Evolutionary conservation across 2,329 filamentous ascomycete genomes (phyloP).

Genomic region (Phialemoniopsis sp.): DNA sequence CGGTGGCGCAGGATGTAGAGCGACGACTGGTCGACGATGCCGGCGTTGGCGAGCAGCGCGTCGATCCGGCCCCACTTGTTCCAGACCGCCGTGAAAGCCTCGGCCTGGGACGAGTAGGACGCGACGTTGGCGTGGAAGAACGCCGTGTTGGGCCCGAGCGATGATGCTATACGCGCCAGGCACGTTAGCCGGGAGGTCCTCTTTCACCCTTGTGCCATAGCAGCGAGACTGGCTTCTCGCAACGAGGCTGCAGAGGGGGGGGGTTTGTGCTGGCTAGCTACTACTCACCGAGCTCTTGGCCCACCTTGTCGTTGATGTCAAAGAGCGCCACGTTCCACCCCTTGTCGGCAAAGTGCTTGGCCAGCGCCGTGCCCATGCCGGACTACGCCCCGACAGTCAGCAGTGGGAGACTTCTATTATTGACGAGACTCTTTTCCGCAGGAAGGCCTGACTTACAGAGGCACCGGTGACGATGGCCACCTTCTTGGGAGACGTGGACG

Average conservation of each 20-base stretch:
- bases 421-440: too few relatives aligned
- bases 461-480: slow-evolving; percentile 9
- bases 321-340: slow-evolving; percentile 5
- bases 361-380: slow-evolving; percentile 7
- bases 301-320: slow-evolving; percentile 5
- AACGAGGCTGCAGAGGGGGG: too few relatives aligned
- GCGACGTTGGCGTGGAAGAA: slow-evolving; percentile 39
- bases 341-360: slow-evolving; percentile 1
- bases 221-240: too few relatives aligned
- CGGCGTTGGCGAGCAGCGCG: slow-evolving; percentile 44
- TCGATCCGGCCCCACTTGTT: slow-evolving; percentile 40
- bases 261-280: too few relatives aligned
- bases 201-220: too few relatives aligned
- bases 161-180: too few relatives aligned
- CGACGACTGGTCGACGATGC: slow-evolving; percentile 39
- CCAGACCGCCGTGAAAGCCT: slow-evolving; percentile 36
- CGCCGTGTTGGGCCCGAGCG: slow-evolving; percentile 16
- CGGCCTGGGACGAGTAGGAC: slow-evolving; percentile 38
- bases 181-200: too few relatives aligned
- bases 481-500: not conserved
- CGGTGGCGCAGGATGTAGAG: slow-evolving; percentile 29
- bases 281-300: slow-evolving; percentile 3
- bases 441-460: slow-evolving; percentile 3
- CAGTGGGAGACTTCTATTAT: too few relatives aligned
- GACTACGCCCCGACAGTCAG: not conserved